Conservation (phyloP, 2,329 filamentous ascomycete genomes). For the Fusarium duplospermum region DNA sequence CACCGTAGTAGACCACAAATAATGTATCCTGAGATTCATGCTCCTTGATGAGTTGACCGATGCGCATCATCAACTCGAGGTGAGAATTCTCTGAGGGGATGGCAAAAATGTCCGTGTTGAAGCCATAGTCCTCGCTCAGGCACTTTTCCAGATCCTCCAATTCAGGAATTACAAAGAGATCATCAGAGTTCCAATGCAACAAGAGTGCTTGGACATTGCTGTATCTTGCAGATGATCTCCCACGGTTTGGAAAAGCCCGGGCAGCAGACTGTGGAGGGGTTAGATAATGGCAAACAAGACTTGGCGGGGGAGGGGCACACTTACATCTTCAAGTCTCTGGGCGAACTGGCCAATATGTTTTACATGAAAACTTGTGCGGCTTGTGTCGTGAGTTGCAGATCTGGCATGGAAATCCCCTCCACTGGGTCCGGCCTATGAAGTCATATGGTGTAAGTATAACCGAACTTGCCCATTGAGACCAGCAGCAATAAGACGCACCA, state of each 20-base stretch:
- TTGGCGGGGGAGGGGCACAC: slow-evolving; percentile 39
- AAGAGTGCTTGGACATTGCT: slow-evolving; percentile 66
- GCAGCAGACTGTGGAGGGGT: slow-evolving; percentile 58
- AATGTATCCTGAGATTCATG: slow-evolving; percentile 66
- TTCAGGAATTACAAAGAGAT: slow-evolving; percentile 69
- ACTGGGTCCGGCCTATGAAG: slow-evolving; percentile 27
- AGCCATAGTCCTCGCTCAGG: slow-evolving; percentile 65
- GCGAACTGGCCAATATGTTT: slow-evolving; percentile 68
- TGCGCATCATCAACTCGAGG: slow-evolving; percentile 67
- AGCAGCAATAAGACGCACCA: slow-evolving; percentile 54
- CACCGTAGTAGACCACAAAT: slow-evolving; percentile 69
- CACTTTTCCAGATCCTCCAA: slow-evolving; percentile 67
- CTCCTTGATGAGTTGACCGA: slow-evolving; percentile 67
- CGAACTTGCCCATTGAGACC: neutral
- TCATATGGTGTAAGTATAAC: slow-evolving; percentile 30
- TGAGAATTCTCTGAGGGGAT: slow-evolving; percentile 70
- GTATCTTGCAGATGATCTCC: slow-evolving; percentile 64
- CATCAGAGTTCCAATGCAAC: slow-evolving; percentile 68
- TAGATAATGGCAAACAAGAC: neutral
- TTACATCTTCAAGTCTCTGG: slow-evolving; percentile 64
- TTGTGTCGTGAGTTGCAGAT: slow-evolving; percentile 66
- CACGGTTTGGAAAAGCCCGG: slow-evolving; percentile 67
- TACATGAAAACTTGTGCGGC: slow-evolving; percentile 68
- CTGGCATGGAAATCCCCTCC: slow-evolving; percentile 44
- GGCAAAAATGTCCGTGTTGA: slow-evolving; percentile 67